A percentile compares a stretch with the other conserved stretches of the same genome.
Conservation (phyloP, 495 filamentous ascomycete genomes). For the Jackrogersella minutella region DNA sequence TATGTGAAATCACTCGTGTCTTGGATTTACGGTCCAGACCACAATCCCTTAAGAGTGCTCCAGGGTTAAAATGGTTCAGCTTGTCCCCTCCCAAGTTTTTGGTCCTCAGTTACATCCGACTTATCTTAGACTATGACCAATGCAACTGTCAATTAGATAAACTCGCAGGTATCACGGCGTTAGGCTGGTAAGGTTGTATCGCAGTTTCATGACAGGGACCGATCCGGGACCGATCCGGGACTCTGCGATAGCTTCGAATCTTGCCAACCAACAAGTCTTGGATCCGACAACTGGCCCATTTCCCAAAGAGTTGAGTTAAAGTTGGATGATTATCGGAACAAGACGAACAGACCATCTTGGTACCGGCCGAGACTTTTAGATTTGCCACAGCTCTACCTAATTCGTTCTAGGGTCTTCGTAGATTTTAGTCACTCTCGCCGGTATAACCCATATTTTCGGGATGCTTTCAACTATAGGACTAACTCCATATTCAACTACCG, state of each 20-base stretch:
- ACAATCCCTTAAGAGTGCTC: conserved; percentile 5
- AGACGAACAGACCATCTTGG: background rate
- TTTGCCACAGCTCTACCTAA: background rate
- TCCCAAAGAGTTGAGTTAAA: no score
- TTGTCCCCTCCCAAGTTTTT: background rate
- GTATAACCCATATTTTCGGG: background rate
- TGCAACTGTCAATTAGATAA: background rate
- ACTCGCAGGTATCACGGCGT: conserved; percentile 5
- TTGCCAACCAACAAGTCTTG: background rate
- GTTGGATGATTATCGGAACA: background rate
- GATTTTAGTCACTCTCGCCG: conserved; percentile 2
- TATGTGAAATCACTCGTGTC: conserved; percentile 28
- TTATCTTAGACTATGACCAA: conserved; percentile 4
- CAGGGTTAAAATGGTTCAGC: conserved; percentile 5
- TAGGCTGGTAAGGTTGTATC: conserved; percentile 10
- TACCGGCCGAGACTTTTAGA: background rate
- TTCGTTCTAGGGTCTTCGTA: background rate
- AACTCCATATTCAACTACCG: conserved; percentile 4
- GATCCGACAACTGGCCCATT: background rate
- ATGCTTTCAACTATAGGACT: background rate
- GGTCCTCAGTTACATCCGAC: conserved; percentile 23
- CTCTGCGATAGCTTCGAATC: background rate
- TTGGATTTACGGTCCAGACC: conserved; percentile 22
- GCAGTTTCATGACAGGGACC: background rate
- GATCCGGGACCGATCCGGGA: conserved; percentile 5